phyloP scores from a whole-genome alignment of 805 yeast genomes.

The Middelhovenomyces tepae region DNA sequence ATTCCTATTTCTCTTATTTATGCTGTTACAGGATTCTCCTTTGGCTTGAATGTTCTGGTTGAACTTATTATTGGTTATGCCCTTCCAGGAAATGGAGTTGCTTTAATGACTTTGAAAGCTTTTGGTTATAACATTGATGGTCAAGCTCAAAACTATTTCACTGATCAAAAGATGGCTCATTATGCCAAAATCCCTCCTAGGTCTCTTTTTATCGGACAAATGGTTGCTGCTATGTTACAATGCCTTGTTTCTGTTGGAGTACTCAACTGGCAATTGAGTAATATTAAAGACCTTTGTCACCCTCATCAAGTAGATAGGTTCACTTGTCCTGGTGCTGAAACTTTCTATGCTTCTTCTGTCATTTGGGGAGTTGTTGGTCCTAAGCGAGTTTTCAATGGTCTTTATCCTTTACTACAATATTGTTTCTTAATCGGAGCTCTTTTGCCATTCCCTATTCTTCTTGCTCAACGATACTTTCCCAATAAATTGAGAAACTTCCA shows the following conservation, averaged over 20 bases:
- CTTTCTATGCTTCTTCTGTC: slow-evolving; percentile 42
- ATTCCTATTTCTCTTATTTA: slow-evolving; percentile 54
- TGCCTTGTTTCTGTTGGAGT: slow-evolving; percentile 25
- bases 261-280: slow-evolving; percentile 26
- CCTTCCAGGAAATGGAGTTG: slow-evolving; percentile 52
- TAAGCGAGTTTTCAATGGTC: slow-evolving; percentile 35
- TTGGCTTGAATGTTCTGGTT: slow-evolving; percentile 55
- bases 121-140: slow-evolving; percentile 37
- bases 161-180: slow-evolving; percentile 44
- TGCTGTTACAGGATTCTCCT: slow-evolving; percentile 48
- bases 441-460: slow-evolving; percentile 23
- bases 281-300: slow-evolving; percentile 24
- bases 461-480: slow-evolving; percentile 14
- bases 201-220: slow-evolving; percentile 32
- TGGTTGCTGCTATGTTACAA: slow-evolving; percentile 35
- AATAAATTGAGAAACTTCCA: slow-evolving; percentile 27
- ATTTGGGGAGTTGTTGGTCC: slow-evolving; percentile 40
- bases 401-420: slow-evolving; percentile 40
- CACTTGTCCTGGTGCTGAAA: slow-evolving; percentile 29
- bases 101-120: slow-evolving; percentile 44
- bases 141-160: slow-evolving; percentile 54
- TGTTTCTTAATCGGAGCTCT: slow-evolving; percentile 37
- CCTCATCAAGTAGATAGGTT: slow-evolving; percentile 25
- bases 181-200: slow-evolving; percentile 36
- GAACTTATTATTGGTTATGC: slow-evolving; percentile 60